phyloP scores from a whole-genome alignment of 371 early-diverging fungal genomes.

The Ordospora pajunii region DNA sequence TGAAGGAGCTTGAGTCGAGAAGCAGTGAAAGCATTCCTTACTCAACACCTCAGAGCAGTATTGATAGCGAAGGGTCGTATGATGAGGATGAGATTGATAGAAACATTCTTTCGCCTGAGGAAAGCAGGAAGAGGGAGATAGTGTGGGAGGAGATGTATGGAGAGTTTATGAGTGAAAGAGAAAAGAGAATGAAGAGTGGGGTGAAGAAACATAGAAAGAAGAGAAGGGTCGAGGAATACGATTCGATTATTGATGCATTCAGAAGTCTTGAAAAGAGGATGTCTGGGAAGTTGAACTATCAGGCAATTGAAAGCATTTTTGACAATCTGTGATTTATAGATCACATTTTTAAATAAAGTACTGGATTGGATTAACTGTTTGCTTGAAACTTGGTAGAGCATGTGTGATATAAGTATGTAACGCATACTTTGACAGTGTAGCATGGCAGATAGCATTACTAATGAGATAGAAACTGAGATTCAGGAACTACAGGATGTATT shows the following conservation, averaged over 20 bases:
- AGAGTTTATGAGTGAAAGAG: conserved; percentile 54
- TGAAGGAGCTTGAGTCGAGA: conserved; percentile 6
- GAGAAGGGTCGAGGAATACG: conserved; percentile 37
- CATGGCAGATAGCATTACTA: conserved; percentile 39
- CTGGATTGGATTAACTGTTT: background rate
- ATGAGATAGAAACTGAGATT: conserved; percentile 57
- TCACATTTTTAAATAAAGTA: background rate
- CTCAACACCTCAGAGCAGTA: background rate
- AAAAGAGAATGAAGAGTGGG: conserved; percentile 24
- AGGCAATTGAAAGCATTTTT: conserved; percentile 57
- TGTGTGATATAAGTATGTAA: too few relatives aligned
- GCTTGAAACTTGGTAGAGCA: background rate
- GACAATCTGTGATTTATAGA: conserved; percentile 20
- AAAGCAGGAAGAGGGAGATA: conserved; percentile 43
- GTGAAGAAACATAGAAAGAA: conserved; percentile 32
- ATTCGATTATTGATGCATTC: conserved; percentile 56
- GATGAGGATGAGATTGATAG: conserved; percentile 40
- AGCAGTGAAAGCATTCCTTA: background rate
- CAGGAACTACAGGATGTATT: conserved; percentile 50
- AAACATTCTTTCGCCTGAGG: conserved; percentile 50
- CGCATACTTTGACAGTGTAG: background rate
- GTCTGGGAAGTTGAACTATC: conserved; percentile 59
- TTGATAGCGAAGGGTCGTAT: background rate
- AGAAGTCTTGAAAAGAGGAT: conserved; percentile 53
- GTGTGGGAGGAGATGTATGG: conserved; percentile 61